Evolutionary conservation across 2,329 filamentous ascomycete species (phyloP), one percentile per base, ranked within the genome.

Genomic region (Bipolaris gigantea): DNA sequence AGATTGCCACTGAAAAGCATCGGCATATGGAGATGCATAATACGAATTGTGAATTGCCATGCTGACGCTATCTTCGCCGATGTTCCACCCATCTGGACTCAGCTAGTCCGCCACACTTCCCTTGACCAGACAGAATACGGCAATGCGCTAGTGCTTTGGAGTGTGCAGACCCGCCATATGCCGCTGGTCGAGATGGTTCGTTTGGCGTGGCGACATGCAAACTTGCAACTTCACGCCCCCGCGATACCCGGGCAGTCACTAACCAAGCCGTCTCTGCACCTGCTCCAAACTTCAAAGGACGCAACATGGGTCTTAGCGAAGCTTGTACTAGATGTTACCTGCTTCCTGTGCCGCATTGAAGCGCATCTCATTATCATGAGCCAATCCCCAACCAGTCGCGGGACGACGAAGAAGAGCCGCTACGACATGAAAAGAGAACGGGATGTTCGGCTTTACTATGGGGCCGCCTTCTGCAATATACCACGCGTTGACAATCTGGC

Each of bases 401-500:
- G 27, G 7, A 33, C 39, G 3, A 45, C n/a, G 11, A 57, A 48
- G 18, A 46, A 30, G 13, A 38, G 48, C 15, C 55, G 46, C 33
- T 50, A 59, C 19, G 62, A 62, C 39, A 53, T 57, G 45, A 66
- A 58, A 41, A 64, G 69, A 46, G 63, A 69, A 34, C 66, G 64
- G 32, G 67, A 71, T 21, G 63, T 72, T 10, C 52, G 61, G 10
- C 52, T 64, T 43, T 55, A 64, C 13, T 72, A 71, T 42, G 62
- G 64, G 36, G 48, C 65, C 27, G 60, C 67, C 5, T 66, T 68
- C 42, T 62, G 59, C 40, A 56, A 67, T 18, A 59, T 70, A 13
- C 62, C 59, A 19, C 53, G 50, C 9, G 57, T 69, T n/a, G 56
- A 63, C 36, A 42, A 44, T 6, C 18, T 53, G 32, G 51, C 61